Percentiles rank a stretch among this genome's conserved stretches.
These are phyloP conservation scores for Stereum hirsutum DNA, from an alignment of 1,284 basidiomycete species.

Conservation along the genomic window DNA sequence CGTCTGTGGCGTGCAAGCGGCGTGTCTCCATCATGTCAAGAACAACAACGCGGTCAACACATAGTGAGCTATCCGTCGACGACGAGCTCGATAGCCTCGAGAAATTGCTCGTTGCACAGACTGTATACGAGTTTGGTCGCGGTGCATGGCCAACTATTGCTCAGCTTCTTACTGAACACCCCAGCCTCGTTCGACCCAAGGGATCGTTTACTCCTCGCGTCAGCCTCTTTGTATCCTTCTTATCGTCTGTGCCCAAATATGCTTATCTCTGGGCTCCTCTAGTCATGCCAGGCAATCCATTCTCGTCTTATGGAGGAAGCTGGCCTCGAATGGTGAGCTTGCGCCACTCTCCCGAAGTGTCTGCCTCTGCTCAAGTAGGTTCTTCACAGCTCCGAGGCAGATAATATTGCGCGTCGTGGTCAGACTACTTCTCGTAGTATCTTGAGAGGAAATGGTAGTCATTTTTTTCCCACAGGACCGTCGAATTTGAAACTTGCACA, in stretches of 20 bases:
- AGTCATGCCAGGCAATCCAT: slow-evolving; percentile 67
- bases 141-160: slow-evolving; percentile 66
- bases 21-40: too few species aligned
- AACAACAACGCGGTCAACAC: too few species aligned
- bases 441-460: too few species aligned
- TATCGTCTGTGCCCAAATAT: slow-evolving; percentile 14
- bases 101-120: slow-evolving; percentile 72
- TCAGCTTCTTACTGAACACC: slow-evolving; percentile 56
- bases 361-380: background rate
- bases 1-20: too few species aligned
- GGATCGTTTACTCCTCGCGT: slow-evolving; percentile 62
- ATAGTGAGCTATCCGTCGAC: too few species aligned
- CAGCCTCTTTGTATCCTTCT: slow-evolving; percentile 17
- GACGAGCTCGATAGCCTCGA: slow-evolving; percentile 42
- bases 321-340: slow-evolving; percentile 53
- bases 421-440: slow-evolving; percentile 15
- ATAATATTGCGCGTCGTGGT: slow-evolving; percentile 24
- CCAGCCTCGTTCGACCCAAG: slow-evolving; percentile 53
- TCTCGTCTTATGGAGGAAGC: slow-evolving; percentile 59
- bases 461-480: slow-evolving; percentile 24
- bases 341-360: background rate
- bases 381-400: slow-evolving; percentile 29
- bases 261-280: slow-evolving; percentile 10
- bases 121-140: slow-evolving; percentile 78
- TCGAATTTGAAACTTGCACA: slow-evolving; percentile 63